phyloP scores from a whole-genome alignment of 176 grass and related monocot genomes.

The Oryza coarctata region DNA sequence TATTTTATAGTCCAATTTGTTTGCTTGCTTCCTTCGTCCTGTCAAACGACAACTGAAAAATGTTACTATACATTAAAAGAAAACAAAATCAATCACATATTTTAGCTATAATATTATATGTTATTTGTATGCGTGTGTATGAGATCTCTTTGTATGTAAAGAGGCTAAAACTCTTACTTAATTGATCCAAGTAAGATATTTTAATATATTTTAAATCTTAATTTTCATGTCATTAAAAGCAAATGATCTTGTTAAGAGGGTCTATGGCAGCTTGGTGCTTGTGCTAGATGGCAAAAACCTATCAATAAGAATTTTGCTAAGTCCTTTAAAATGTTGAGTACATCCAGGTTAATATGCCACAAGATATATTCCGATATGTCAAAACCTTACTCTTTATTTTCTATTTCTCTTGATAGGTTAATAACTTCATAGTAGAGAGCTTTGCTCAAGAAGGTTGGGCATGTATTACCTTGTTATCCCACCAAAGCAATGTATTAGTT shows the following conservation, averaged over 20 bases:
- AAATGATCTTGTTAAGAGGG: constrained; percentile 68
- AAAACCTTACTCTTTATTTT: background rate
- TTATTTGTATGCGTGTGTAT: no score
- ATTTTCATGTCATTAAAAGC: constrained; percentile 56
- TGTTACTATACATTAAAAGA: background rate
- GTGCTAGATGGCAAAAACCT: constrained; percentile 63
- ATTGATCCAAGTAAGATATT: background rate
- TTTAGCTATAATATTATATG: no score
- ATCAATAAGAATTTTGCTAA: constrained; percentile 68
- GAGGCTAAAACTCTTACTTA: no score
- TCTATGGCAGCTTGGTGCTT: constrained; percentile 66
- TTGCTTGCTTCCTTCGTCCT: background rate
- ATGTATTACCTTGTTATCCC: constrained; percentile 82
- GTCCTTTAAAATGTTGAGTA: background rate
- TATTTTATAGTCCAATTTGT: background rate
- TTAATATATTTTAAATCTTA: background rate
- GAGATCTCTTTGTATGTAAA: no score
- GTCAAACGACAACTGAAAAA: background rate
- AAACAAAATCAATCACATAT: background rate
- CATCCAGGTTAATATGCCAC: background rate
- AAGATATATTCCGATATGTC: background rate
- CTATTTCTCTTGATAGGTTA: constrained; percentile 35
- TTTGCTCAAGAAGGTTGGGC: constrained; percentile 81
- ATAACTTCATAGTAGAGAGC: constrained; percentile 90
- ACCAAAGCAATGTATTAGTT: constrained; percentile 58